A percentile compares a stretch with the other conserved stretches of the same genome.
phyloP scores from a whole-genome alignment of 371 early-diverging fungal species.

The Rhizomucor pusillus region DNA sequence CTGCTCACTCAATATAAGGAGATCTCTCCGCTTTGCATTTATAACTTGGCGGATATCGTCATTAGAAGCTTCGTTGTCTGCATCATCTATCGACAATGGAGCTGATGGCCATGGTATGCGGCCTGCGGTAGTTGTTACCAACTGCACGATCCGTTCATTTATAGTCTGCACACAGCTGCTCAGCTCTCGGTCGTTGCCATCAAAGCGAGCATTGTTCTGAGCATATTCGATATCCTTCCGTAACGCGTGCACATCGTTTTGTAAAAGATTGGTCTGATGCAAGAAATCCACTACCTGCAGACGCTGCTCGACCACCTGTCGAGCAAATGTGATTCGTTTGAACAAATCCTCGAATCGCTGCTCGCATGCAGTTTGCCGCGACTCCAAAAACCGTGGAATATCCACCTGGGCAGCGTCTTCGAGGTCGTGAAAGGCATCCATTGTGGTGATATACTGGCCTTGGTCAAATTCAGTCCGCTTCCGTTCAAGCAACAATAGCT shows the following conservation, averaged over 20 bases:
- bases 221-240: slow-evolving; percentile 22
- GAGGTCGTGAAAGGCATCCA: slow-evolving; percentile 43
- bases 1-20: slow-evolving; percentile 32
- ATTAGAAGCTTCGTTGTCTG: slow-evolving; percentile 29
- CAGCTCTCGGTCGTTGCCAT: slow-evolving; percentile 38
- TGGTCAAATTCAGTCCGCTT: slow-evolving; percentile 38
- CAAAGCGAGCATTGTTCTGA: slow-evolving; percentile 18
- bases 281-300: slow-evolving; percentile 44
- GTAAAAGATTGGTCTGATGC: slow-evolving; percentile 24
- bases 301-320: slow-evolving; percentile 46
- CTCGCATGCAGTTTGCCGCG: slow-evolving; percentile 36
- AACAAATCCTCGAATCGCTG: slow-evolving; percentile 32
- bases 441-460: slow-evolving; percentile 36
- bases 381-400: slow-evolving; percentile 37
- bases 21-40: slow-evolving; percentile 17
- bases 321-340: slow-evolving; percentile 33
- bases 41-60: slow-evolving; percentile 26
- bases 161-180: slow-evolving; percentile 33
- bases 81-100: slow-evolving; percentile 20
- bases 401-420: slow-evolving; percentile 31
- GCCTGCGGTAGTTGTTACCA: slow-evolving; percentile 29
- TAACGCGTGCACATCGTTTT: slow-evolving; percentile 14
- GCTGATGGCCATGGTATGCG: slow-evolving; percentile 36
- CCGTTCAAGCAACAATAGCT: slow-evolving; percentile 28
- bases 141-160: slow-evolving; percentile 36